Base-by-base conservation (phyloP, 2,329 filamentous ascomycete genomes). In the Sphaerulina populicola region DNA sequence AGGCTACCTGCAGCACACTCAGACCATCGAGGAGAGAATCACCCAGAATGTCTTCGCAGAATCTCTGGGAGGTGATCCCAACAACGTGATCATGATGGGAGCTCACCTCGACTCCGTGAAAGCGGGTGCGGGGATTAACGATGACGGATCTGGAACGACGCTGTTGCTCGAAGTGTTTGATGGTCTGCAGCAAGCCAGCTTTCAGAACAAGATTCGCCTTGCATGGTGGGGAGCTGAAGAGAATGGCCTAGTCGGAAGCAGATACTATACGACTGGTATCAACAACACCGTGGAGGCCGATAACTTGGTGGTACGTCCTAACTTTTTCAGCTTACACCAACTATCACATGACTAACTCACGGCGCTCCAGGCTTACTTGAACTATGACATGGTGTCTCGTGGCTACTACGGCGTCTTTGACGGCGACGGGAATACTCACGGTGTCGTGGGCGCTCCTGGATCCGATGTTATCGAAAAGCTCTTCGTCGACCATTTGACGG, bases 111-210 rank as follows among this genome's bases (percentile, higher is more conserved):
- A 72, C 54, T 66, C 63, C 10, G 67, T 71, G 23, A 61, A 60
- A 82, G 83, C 69, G 2, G 53, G 81, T 0, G 80, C 81, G 2
- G 85, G 85, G 15, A 88, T 89, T 73, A 89, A 89, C 66, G 85
- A 89, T 59, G 83, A 89, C 61, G 85, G 85, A 39, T 83, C 81
- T 3, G 85, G 85, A 47, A 80, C 76, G 33, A 74, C 81, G 54
- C 74, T 74, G 14, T 70, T 82, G 41, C 72, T 84, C 8, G 78
- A 80, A 47, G 71, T 81, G 21, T 81, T 80, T 6, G 75, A 75
- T 21, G 74, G 75, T 72, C 53, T 90, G 74, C 58, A 80, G 75
- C 74, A 86, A 44, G 90, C 85, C 72, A 79, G 82, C 46, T 81
- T 86, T 36, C 85, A 80, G 56, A 86, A 90, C 68, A 78, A 74